phyloP scores from a whole-genome alignment of 306 rosid species.

The Rosa multiflora region DNA sequence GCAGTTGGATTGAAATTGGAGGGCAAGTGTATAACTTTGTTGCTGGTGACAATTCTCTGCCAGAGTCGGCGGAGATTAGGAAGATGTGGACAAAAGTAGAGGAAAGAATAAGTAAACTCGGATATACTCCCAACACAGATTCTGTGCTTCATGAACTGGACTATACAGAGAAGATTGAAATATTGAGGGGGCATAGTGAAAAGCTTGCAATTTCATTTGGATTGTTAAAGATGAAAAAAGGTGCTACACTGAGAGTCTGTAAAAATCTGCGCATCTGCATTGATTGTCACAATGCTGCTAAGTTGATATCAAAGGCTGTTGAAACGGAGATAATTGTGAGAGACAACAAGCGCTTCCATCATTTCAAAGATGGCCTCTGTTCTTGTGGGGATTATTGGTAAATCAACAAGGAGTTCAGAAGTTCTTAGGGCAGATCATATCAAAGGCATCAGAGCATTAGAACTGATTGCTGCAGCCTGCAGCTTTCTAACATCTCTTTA shows the following conservation, averaged over 20 bases:
- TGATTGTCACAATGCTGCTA: slow-evolving; percentile 84
- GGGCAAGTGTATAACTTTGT: slow-evolving; percentile 68
- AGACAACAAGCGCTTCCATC: slow-evolving; percentile 86
- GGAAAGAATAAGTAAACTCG: slow-evolving; percentile 59
- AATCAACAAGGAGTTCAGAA: not conserved
- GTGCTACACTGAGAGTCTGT: slow-evolving; percentile 57
- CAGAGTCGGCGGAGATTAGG: slow-evolving; percentile 40
- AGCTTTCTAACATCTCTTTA: not conserved
- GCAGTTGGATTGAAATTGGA: slow-evolving; percentile 80
- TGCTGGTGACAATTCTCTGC: slow-evolving; percentile 47
- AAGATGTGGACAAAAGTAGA: slow-evolving; percentile 64
- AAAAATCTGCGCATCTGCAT: slow-evolving; percentile 78
- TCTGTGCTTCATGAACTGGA: slow-evolving; percentile 80
- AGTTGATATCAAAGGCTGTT: slow-evolving; percentile 58
- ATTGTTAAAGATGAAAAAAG: slow-evolving; percentile 51
- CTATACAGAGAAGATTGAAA: slow-evolving; percentile 62
- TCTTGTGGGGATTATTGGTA: slow-evolving; percentile 89
- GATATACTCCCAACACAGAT: slow-evolving; percentile 65
- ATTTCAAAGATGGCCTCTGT: slow-evolving; percentile 66
- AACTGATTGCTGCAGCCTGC: not conserved
- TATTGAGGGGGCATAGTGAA: slow-evolving; percentile 68
- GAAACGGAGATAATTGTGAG: slow-evolving; percentile 65
- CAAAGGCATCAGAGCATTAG: not conserved
- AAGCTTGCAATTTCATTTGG: slow-evolving; percentile 83
- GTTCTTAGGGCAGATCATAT: not conserved